Evolutionary conservation across 2,329 filamentous ascomycete species (phyloP).

Genomic region (Zymoseptoria crescenta): DNA sequence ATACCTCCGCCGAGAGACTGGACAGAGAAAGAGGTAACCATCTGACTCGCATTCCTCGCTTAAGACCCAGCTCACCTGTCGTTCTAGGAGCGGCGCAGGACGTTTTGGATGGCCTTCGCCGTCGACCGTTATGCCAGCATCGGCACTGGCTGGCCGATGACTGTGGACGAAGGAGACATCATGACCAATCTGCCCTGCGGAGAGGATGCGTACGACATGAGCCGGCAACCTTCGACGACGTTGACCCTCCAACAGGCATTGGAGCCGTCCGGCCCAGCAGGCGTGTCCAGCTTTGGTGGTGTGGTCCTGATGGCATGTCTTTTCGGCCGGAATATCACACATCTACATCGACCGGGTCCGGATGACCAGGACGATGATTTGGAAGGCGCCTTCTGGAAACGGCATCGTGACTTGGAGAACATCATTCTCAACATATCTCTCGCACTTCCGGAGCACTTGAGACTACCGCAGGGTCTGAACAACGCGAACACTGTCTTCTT

Average conservation of each 20-base stretch:
- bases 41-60: conserved; percentile 31
- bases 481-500: conserved; percentile 85
- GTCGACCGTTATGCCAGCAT: conserved; percentile 90
- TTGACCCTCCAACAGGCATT: conserved; percentile 63
- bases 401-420: conserved; percentile 82
- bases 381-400: conserved; percentile 91
- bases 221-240: conserved; percentile 60
- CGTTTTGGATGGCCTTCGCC: conserved; percentile 92
- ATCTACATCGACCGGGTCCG: conserved; percentile 77
- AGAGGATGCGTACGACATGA: conserved; percentile 78
- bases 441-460: conserved; percentile 70
- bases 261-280: conserved; percentile 61
- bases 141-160: conserved; percentile 95
- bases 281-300: conserved; percentile 69
- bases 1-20: conserved; percentile 80
- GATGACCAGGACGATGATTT: conserved; percentile 80
- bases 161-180: conserved; percentile 84
- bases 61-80: conserved; percentile 33
- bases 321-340: conserved; percentile 83
- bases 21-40: conserved; percentile 72
- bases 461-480: conserved; percentile 65
- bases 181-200: conserved; percentile 74
- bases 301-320: conserved; percentile 80
- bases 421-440: conserved; percentile 82
- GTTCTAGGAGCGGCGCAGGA: conserved; percentile 73